Conservation (phyloP, 2,329 filamentous ascomycete species). For the Diaporthe ampelina region DNA sequence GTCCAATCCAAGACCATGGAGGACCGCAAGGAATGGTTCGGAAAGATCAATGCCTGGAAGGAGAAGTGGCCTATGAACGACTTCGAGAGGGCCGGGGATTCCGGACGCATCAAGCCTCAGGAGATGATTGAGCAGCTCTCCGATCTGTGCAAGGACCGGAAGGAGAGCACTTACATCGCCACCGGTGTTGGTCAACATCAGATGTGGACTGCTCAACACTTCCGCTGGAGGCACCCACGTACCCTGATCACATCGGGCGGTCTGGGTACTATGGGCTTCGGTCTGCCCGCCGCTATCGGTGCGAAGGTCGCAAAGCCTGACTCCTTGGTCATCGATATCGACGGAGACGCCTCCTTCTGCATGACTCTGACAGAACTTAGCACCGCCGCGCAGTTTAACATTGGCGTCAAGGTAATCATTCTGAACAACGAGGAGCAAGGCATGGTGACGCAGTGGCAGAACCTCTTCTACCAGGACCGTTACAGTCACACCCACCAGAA, state of each 20-base stretch:
- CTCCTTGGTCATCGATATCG: slow-evolving; percentile 92
- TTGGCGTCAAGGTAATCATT: slow-evolving; percentile 94
- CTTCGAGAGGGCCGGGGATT: slow-evolving; percentile 83
- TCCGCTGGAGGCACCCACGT: slow-evolving; percentile 91
- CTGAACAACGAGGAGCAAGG: slow-evolving; percentile 98
- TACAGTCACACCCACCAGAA: slow-evolving; percentile 93
- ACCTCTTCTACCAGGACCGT: slow-evolving; percentile 95
- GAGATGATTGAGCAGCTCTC: slow-evolving; percentile 92
- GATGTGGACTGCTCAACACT: slow-evolving; percentile 99
- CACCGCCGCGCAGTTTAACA: slow-evolving; percentile 95
- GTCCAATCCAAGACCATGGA: slow-evolving; percentile 72
- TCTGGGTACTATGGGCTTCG: slow-evolving; percentile 95
- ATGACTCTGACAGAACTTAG: slow-evolving; percentile 98
- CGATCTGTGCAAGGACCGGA: slow-evolving; percentile 82
- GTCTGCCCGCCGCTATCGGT: slow-evolving; percentile 93
- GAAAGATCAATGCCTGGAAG: slow-evolving; percentile 93
- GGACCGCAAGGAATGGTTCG: slow-evolving; percentile 88
- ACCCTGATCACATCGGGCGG: slow-evolving; percentile 98
- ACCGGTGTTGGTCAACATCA: slow-evolving; percentile 98
- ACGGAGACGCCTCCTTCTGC: slow-evolving; percentile 98
- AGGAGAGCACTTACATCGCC: slow-evolving; percentile 87
- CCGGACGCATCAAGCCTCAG: slow-evolving; percentile 93
- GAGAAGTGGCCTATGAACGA: slow-evolving; percentile 85
- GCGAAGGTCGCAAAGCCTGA: slow-evolving; percentile 87
- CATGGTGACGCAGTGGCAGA: slow-evolving; percentile 99